Conservation (phyloP, 805 yeast species). For the Myxozyma monticola region DNA sequence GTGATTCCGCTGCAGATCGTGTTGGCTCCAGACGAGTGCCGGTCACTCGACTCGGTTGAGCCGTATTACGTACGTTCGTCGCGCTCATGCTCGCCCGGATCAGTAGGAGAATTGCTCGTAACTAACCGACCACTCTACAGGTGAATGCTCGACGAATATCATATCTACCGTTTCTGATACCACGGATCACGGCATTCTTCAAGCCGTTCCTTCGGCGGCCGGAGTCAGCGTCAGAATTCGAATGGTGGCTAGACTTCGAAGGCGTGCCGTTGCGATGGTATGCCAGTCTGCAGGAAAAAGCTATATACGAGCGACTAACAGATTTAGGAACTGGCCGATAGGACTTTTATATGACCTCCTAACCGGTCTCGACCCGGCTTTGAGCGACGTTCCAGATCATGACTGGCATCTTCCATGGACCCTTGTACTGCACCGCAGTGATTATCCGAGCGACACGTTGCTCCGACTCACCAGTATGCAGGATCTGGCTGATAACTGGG, state of each 20-base stretch:
- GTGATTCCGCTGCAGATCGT: slow-evolving; percentile 34
- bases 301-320: not conserved
- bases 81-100: too few relatives aligned
- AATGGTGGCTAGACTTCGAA: slow-evolving; percentile 69
- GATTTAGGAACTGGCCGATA: slow-evolving; percentile 62
- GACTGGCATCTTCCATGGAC: slow-evolving; percentile 48
- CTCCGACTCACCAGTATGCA: slow-evolving; percentile 41
- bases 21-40: slow-evolving; percentile 32
- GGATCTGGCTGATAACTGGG: slow-evolving; percentile 55
- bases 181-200: slow-evolving; percentile 31
- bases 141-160: slow-evolving; percentile 28
- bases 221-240: slow-evolving; percentile 23
- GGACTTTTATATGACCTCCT: slow-evolving; percentile 65
- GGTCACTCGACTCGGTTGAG: slow-evolving; percentile 15
- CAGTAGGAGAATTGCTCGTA: not conserved
- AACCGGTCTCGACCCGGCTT: slow-evolving; percentile 43
- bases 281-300: slow-evolving; percentile 11
- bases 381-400: slow-evolving; percentile 18
- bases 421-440: slow-evolving; percentile 45
- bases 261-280: slow-evolving; percentile 67
- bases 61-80: slow-evolving; percentile 23
- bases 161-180: slow-evolving; percentile 35
- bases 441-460: slow-evolving; percentile 49
- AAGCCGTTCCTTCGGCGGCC: slow-evolving; percentile 34
- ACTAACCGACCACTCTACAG: slow-evolving; percentile 2